Evolutionary conservation across 2,329 filamentous ascomycete species (phyloP).

Genomic region (Periconia digitata): DNA sequence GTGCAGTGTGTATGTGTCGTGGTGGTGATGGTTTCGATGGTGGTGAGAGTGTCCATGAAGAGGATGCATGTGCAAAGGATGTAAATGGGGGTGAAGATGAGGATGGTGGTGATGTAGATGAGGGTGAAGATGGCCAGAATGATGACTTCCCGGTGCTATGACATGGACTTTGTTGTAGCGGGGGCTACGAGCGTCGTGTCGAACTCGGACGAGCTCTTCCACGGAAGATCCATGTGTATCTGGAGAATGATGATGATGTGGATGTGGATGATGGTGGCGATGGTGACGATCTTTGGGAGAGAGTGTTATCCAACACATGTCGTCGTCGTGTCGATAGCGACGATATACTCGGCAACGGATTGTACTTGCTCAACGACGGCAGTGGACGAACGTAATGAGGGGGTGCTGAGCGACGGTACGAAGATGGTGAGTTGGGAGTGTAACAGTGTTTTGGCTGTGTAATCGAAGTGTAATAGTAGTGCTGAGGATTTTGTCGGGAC

Average conservation of each 20-base stretch:
- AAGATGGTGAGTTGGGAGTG: constrained; percentile 20
- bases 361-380: constrained; percentile 20
- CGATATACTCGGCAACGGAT: constrained; percentile 6
- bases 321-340: constrained; percentile 1
- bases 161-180: constrained; percentile 27
- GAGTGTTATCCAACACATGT: constrained; percentile 39
- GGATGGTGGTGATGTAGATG: constrained; percentile 12
- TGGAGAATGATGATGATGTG: constrained; percentile 15
- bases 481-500: constrained; percentile 22
- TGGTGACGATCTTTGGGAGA: constrained; percentile 20
- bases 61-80: constrained; percentile 31
- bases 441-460: constrained; percentile 19
- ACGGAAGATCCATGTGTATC: constrained; percentile 24
- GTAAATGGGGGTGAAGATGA: constrained; percentile 18
- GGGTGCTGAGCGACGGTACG: constrained; percentile 25
- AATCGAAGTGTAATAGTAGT: constrained; percentile 14
- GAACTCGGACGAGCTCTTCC: constrained; percentile 33
- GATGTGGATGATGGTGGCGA: constrained; percentile 16
- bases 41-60: constrained; percentile 17
- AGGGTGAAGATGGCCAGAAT: constrained; percentile 10
- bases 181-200: constrained; percentile 9
- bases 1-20: constrained; percentile 14
- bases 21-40: constrained; percentile 19
- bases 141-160: constrained; percentile 19
- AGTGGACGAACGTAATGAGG: constrained; percentile 22